Base-by-base conservation (phyloP, 441 rosid species). In the Melastoma candidum region DNA sequence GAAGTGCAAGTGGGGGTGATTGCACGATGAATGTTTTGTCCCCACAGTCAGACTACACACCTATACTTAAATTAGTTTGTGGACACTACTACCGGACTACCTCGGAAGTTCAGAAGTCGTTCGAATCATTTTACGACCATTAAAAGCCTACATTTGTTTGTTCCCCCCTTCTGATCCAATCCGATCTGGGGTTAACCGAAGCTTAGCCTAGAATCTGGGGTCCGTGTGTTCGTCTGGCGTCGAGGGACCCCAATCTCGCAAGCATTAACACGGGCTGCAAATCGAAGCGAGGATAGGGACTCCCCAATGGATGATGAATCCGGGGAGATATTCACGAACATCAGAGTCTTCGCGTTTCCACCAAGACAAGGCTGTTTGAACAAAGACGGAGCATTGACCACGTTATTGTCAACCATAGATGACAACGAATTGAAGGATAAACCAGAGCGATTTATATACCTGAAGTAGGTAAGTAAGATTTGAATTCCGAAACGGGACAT, bases 241-340 rank as follows among this genome's bases (percentile, higher is more conserved):
- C 69, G 64, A 11, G 69, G 69, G 26, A 65, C 51, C 17, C 51
- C 51, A 4, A 48, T 17, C 51, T 48, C 51, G 26, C 17, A 6
- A 17, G 25, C 51, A 1, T 17, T 13, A 12, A 48, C 51, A 12
- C 51, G 17, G 10, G 17, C 51, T 0, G 51, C 51, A 12, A 48
- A 48, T 26, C 26, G 17, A 17, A 48, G 26, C 8, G 51, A 13
- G 26, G 14, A 13, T 11, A 48, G 12, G 9, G 51, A 48, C 12
- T 48, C 51, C 2, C 25, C 17, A 11, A 13, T 7, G 0, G 51
- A 48, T 17, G 25, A 13, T 12, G 12, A 17, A 48, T 48, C 51
- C 9, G 51, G 51, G 26, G 17, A 13, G 10, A 48, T 7, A 10
- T 48, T 17, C 26, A 12, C 51, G 26, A 48, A 48, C 51, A 48